Percentiles rank a stretch among this genome's conserved stretches.
These are phyloP conservation scores for Kuraishia molischiana DNA, from an alignment of 805 yeast species.

Conservation along the genomic window DNA sequence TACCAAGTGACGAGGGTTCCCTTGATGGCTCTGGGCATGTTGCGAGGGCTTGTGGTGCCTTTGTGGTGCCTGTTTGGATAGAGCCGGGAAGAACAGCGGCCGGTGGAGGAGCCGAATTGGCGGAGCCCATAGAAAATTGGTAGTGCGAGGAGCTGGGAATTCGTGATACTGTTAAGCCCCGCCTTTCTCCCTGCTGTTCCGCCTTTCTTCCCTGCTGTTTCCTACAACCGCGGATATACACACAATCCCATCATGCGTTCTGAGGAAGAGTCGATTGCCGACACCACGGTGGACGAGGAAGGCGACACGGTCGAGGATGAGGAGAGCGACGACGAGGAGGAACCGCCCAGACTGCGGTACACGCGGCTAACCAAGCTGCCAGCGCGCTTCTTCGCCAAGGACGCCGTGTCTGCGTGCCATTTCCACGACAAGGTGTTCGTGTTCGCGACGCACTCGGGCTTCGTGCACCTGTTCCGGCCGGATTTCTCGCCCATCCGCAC, in stretches of 20 bases:
- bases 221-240: too few species aligned
- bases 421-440: constrained; percentile 53
- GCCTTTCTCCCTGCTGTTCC: too few species aligned
- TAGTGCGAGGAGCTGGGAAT: too few species aligned
- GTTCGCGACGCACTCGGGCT: constrained; percentile 87
- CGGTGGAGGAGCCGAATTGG: too few species aligned
- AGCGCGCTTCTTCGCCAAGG: constrained; percentile 56
- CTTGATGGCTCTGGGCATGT: constrained; percentile 44
- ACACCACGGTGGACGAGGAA: constrained; percentile 17
- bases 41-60: constrained; percentile 10
- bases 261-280: too few species aligned
- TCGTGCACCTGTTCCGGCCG: constrained; percentile 56
- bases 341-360: constrained; percentile 70
- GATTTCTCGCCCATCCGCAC: constrained; percentile 58
- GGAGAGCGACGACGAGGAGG: constrained; percentile 37
- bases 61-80: too few species aligned
- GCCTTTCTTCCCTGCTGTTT: too few species aligned
- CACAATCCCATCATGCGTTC: too few species aligned
- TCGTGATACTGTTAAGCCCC: too few species aligned
- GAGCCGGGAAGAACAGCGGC: too few species aligned
- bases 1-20: constrained; percentile 41
- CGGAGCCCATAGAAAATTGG: too few species aligned
- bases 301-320: constrained; percentile 25
- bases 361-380: constrained; percentile 63
- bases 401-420: constrained; percentile 66